Percentiles rank a stretch among this genome's conserved stretches.
These are phyloP conservation scores for Parasarocladium wereldwijsianum DNA, from an alignment of 2,329 filamentous ascomycete species.

Conservation along the genomic window DNA sequence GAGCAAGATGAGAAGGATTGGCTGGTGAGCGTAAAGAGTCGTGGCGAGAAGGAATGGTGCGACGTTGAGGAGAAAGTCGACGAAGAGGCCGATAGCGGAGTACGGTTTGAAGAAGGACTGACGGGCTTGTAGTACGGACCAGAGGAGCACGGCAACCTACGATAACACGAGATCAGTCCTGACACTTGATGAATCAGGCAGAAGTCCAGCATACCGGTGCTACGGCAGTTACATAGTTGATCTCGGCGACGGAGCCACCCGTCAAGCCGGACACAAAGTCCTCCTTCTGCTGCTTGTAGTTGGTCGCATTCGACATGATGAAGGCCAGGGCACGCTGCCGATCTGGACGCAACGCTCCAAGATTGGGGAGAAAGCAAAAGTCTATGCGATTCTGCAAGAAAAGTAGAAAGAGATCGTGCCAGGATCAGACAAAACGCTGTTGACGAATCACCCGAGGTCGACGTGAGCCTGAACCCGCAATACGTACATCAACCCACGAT, in stretches of 20 bases:
- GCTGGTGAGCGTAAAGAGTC: conserved; percentile 67
- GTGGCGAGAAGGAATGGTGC: conserved; percentile 68
- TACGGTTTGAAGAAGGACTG: conserved; percentile 74
- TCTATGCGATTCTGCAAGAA: neutral
- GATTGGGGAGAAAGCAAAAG: too few relatives aligned
- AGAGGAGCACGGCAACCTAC: conserved; percentile 73
- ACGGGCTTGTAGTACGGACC: conserved; percentile 76
- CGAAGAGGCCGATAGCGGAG: conserved; percentile 47
- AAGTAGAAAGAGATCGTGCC: neutral
- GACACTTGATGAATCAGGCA: conserved; percentile 6
- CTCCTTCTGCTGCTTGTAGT: conserved; percentile 87
- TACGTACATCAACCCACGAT: too few relatives aligned
- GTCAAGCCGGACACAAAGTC: conserved; percentile 87
- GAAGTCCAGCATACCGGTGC: conserved; percentile 50
- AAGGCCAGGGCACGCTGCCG: too few relatives aligned
- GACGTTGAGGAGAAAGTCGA: conserved; percentile 83
- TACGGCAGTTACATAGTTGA: conserved; percentile 73
- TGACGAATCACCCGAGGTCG: too few relatives aligned
- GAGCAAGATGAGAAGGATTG: conserved; percentile 60
- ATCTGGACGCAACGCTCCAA: too few relatives aligned
- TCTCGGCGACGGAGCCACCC: conserved; percentile 70
- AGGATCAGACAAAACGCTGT: too few relatives aligned
- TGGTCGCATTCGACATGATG: conserved; percentile 26
- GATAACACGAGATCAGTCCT: conserved; percentile 1
- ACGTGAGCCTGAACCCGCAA: too few relatives aligned